Base-by-base conservation (phyloP, 352 stramenopile genomes). In the Phytophthora agathidicida region DNA sequence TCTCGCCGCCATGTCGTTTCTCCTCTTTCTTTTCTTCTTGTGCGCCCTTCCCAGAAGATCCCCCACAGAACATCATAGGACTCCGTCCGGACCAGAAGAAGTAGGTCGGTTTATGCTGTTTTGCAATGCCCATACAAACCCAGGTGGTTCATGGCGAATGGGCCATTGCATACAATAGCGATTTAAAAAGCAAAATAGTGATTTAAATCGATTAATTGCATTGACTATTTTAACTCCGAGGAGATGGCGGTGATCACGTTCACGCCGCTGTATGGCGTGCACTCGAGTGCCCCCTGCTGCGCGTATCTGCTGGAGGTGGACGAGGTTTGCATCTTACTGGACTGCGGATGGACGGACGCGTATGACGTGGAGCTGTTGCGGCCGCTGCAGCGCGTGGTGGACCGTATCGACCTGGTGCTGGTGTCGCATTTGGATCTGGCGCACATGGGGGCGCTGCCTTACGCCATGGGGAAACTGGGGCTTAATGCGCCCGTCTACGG, bases 231-330 rank as follows among this genome's bases (percentile, higher is more conserved):
- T n/a, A n/a, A n/a, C n/a, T n/a, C n/a, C n/a, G n/a, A n/a, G n/a
- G n/a, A n/a, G 16, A 96, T 96, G 87, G 85, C 86, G 31, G 87
- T 94, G 60, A 96, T 96, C 83, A 95, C 85, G 43, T 96, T 96
- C 84, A 95, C 86, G 55, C 88, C 88, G 67, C 80, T 96, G 14
- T 96, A 94, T 38, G 88, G 88, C 55, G 88, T 96, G 60, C 83
- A 83, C 42, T 94, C 86, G 42, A 83, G 70, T 49, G 83, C 86
- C 24, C 83, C 69, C 35, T 94, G 87, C 71, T 93, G 85, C 60
- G 85, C 85, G 51, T 97, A 95, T 47, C 70, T 97, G 65, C 73
- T 97, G 36, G 88, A 96, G 68, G 86, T 97, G 57, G 89, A 97
- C 51, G 86, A 96, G n/a, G 89, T 96, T 19, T 91, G 86, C 60